Conservation (phyloP, 495 filamentous ascomycete genomes). For the Beverwykella pulmonaria region DNA sequence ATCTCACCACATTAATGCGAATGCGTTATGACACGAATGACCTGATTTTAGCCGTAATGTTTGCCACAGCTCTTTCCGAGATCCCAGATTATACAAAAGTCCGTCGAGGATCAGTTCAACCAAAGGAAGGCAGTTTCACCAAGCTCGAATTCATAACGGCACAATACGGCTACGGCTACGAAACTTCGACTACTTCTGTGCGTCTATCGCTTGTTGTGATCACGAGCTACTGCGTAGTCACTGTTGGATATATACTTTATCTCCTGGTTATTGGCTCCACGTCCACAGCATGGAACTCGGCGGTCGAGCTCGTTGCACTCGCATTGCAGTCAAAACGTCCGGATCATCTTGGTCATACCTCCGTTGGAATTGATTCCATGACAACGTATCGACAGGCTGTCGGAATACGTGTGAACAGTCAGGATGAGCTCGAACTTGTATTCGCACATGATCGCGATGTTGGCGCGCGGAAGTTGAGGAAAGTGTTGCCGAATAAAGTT, state of each 20-base stretch:
- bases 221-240: constrained; percentile 3
- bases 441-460: not conserved
- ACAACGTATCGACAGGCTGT: constrained; percentile 4
- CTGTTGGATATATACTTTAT: not conserved
- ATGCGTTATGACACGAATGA: too few relatives aligned
- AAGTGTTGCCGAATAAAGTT: too few relatives aligned
- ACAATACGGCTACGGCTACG: not conserved
- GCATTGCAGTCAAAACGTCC: constrained; percentile 1
- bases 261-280: not conserved
- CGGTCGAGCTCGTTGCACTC: constrained; percentile 5
- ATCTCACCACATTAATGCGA: too few relatives aligned
- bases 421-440: constrained; percentile 1
- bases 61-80: too few relatives aligned
- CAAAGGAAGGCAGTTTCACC: too few relatives aligned
- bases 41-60: too few relatives aligned
- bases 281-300: constrained; percentile 12
- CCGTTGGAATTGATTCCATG: constrained; percentile 2
- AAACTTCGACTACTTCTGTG: not conserved
- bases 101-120: too few relatives aligned
- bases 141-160: too few relatives aligned
- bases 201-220: constrained; percentile 4
- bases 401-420: constrained; percentile 5
- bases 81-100: too few relatives aligned
- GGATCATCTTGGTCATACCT: not conserved
- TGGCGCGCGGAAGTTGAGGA: too few relatives aligned